Evolutionary conservation across 2,329 filamentous ascomycete genomes (phyloP), one percentile per base, ranked within the genome.

Genomic region (Penicillium sp.): DNA sequence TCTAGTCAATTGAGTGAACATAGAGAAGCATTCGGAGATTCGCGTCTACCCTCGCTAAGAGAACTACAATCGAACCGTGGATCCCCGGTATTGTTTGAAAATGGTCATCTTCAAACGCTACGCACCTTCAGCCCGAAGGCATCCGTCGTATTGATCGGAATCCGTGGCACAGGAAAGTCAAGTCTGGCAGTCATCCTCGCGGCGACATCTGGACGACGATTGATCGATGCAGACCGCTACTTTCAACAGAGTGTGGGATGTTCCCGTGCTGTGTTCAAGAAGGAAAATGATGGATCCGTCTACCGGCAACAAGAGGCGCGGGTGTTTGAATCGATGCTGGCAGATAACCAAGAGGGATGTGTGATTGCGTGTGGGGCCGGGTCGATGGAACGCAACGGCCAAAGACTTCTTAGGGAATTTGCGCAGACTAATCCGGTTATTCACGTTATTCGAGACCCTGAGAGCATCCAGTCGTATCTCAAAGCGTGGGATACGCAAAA

Each of bases 171-270:
- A 6, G 89, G 89, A 17, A 92, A 92, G 72, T 89, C 88, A 2
- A 91, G 88, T 1, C 77, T 93, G 12, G 89, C 87, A 15, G 84
- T 93, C 48, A 90, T 93, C 61, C 87, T 89, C 6, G 89, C 89
- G 0, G 86, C 86, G 8, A 87, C 88, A 49, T 86, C 89, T 71
- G 84, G 85, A 53, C 81, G 87, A 41, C 85, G 85, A 53, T 80
- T 92, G 2, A 77, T 92, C 53, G 89, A 92, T 61, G 81, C 86
- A 35, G 89, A 92, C 62, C 81, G 82, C 41, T 81, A 82, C 47
- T 93, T 93, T 64, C 82, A 87, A 42, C 83, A 89, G 51, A 76
- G 80, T 4, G 86, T 84, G 0, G 86, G 87, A 9, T 76, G 84
- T 15, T 85, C 86, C 2, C 85, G 86, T 49, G 80, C 83, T 3